A percentile compares a stretch with the other conserved stretches of the same genome.
Evolutionary conservation across 257 asterid genomes (phyloP).

Genomic region (Hygrophila difformis): DNA sequence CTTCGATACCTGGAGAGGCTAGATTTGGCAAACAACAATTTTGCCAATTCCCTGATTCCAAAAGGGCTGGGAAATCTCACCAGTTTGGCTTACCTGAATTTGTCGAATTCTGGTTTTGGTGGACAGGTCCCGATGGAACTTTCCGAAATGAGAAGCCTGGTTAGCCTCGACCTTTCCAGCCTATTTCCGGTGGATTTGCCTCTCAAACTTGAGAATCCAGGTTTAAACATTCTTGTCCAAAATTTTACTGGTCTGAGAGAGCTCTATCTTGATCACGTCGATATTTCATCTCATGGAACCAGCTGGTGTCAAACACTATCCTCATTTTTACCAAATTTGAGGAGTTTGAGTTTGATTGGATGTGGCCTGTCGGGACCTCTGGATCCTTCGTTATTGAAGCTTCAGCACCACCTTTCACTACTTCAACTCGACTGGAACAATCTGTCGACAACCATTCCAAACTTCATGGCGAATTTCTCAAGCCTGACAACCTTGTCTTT

Average conservation of each 20-base stretch:
- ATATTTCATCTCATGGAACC: constrained; percentile 25
- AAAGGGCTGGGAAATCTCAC: constrained; percentile 26
- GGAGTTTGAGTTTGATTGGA: constrained; percentile 31
- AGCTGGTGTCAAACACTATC: constrained; percentile 34
- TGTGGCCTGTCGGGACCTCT: constrained; percentile 38
- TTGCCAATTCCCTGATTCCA: constrained; percentile 28
- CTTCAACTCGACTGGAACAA: constrained; percentile 33
- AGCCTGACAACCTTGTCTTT: constrained; percentile 31
- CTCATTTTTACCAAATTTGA: constrained; percentile 29
- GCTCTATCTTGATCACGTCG: constrained; percentile 43
- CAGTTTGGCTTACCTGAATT: constrained; percentile 32
- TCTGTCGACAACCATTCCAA: constrained; percentile 25
- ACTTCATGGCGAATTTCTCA: constrained; percentile 20
- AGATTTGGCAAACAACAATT: constrained; percentile 39
- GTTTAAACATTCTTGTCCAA: constrained; percentile 28
- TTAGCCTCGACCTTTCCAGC: constrained; percentile 37
- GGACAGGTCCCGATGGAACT: constrained; percentile 43
- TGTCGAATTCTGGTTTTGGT: constrained; percentile 44
- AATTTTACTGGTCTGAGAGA: constrained; percentile 29
- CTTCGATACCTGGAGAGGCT: constrained; percentile 31
- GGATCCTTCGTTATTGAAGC: constrained; percentile 25
- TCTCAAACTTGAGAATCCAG: constrained; percentile 39
- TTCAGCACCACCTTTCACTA: constrained; percentile 29
- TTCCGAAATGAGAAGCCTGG: constrained; percentile 27
- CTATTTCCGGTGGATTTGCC: constrained; percentile 1